Percentiles rank a stretch among this genome's conserved stretches.
phyloP scores from a whole-genome alignment of 2,329 filamentous ascomycete genomes.

The Beauveria bassiana region DNA sequence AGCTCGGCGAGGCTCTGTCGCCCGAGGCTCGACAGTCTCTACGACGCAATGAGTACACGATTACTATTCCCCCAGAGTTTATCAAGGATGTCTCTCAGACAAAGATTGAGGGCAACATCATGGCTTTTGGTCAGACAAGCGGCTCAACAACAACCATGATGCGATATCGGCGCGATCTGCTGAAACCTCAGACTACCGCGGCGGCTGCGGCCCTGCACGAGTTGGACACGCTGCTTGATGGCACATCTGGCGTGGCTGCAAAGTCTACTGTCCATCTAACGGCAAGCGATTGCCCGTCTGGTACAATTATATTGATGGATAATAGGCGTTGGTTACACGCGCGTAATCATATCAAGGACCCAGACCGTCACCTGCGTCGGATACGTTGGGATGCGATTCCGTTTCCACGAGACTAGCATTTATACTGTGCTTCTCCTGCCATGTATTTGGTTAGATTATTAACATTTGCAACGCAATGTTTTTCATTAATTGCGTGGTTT shows the following conservation, averaged over 20 bases:
- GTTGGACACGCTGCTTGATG: slow-evolving; percentile 16
- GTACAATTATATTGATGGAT: slow-evolving; percentile 25
- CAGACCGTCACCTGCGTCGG: slow-evolving; percentile 26
- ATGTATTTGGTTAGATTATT: neutral
- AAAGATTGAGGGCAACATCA: slow-evolving; percentile 15
- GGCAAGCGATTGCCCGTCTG: slow-evolving; percentile 19
- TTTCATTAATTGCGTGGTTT: too few relatives aligned
- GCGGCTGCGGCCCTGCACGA: slow-evolving; percentile 20
- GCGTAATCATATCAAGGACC: slow-evolving; percentile 24
- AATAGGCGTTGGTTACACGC: slow-evolving; percentile 27
- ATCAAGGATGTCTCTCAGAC: slow-evolving; percentile 19
- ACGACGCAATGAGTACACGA: slow-evolving; percentile 21
- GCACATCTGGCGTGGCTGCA: slow-evolving; percentile 5
- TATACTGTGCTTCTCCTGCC: neutral
- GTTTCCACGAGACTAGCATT: slow-evolving; percentile 14
- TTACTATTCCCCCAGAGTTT: slow-evolving; percentile 27
- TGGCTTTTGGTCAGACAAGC: slow-evolving; percentile 1
- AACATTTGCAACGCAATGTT: too few relatives aligned
- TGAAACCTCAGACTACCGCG: slow-evolving; percentile 19
- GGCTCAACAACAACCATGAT: slow-evolving; percentile 15
- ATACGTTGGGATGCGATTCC: slow-evolving; percentile 27
- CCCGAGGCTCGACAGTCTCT: slow-evolving; percentile 19
- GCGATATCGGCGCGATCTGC: slow-evolving; percentile 25
- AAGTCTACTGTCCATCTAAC: slow-evolving; percentile 18
- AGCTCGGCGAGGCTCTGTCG: slow-evolving; percentile 14